Percentiles rank a stretch among this genome's conserved stretches.
Conservation (phyloP, 371 early-diverging fungal genomes). For the Phascolomyces articulosus region DNA sequence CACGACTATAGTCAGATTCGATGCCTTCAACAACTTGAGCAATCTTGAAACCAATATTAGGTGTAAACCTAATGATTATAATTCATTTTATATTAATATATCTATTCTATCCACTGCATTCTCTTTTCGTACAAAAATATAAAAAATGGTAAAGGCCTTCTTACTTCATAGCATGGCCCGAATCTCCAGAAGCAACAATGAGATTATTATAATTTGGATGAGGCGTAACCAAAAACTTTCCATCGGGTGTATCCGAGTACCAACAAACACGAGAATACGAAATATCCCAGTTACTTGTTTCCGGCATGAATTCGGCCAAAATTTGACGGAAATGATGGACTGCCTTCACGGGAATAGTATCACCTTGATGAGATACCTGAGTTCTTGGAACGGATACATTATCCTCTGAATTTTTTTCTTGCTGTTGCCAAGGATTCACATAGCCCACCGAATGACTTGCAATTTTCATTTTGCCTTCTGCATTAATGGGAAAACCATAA, state of each 20-base stretch:
- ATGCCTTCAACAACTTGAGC: slow-evolving; percentile 29
- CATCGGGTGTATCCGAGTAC: slow-evolving; percentile 45
- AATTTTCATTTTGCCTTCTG: slow-evolving; percentile 51
- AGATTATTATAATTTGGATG: slow-evolving; percentile 39
- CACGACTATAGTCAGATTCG: slow-evolving; percentile 22
- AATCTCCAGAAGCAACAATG: slow-evolving; percentile 39
- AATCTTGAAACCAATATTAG: slow-evolving; percentile 31
- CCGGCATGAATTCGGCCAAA: slow-evolving; percentile 37
- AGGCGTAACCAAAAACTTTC: slow-evolving; percentile 38
- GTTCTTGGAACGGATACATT: slow-evolving; percentile 45
- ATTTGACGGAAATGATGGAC: slow-evolving; percentile 33
- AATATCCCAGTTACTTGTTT: slow-evolving; percentile 29
- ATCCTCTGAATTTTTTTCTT: slow-evolving; percentile 23
- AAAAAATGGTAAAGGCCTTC: background rate
- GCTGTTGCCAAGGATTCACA: slow-evolving; percentile 33
- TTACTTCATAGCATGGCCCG: slow-evolving; percentile 47
- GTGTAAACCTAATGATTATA: slow-evolving; percentile 24
- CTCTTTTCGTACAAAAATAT: background rate
- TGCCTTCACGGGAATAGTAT: slow-evolving; percentile 44
- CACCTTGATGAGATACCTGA: slow-evolving; percentile 31
- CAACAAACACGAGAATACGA: slow-evolving; percentile 41
- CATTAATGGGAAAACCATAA: slow-evolving; percentile 58
- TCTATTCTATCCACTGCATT: too few relatives aligned
- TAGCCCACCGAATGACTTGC: slow-evolving; percentile 54
- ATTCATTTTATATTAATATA: background rate